A percentile compares a stretch with the other conserved stretches of the same genome.
Conservation (phyloP, 768 basidiomycete species). For the Cytidiella melzeri region DNA sequence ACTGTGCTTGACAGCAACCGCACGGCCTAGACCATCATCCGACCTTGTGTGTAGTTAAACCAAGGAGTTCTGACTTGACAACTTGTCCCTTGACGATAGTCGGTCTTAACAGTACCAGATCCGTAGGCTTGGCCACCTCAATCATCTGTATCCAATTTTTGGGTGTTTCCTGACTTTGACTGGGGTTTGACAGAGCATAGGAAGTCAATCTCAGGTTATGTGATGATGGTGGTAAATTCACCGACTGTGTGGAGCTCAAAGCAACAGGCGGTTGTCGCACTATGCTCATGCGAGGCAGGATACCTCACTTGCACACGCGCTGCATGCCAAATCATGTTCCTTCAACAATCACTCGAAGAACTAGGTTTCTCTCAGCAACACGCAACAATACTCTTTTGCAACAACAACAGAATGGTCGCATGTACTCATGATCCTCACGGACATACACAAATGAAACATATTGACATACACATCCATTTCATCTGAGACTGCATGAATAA, state of each 20-base stretch:
- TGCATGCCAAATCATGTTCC: slow-evolving; percentile 31
- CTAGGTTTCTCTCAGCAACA: background rate
- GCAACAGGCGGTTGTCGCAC: too few relatives aligned
- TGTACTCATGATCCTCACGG: background rate
- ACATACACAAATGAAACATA: background rate
- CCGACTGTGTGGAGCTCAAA: slow-evolving; percentile 35
- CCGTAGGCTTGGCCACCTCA: slow-evolving; percentile 5
- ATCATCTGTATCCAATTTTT: background rate
- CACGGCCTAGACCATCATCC: too few relatives aligned
- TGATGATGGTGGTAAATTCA: slow-evolving; percentile 27
- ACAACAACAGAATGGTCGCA: too few relatives aligned
- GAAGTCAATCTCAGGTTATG: too few relatives aligned
- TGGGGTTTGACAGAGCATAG: background rate
- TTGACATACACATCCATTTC: too few relatives aligned
- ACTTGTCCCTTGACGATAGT: too few relatives aligned
- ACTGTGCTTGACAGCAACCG: too few relatives aligned
- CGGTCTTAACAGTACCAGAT: too few relatives aligned
- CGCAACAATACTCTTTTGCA: too few relatives aligned
- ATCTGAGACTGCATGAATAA: background rate
- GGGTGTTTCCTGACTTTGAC: slow-evolving; percentile 13
- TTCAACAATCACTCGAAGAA: slow-evolving; percentile 9
- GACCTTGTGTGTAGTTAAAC: too few relatives aligned
- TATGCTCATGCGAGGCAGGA: too few relatives aligned
- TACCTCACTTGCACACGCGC: slow-evolving; percentile 24
- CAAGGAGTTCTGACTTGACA: too few relatives aligned